A percentile compares a stretch with the other conserved stretches of the same genome.
Conservation (phyloP, 139 green algal genomes). For the Closterium sp. region DNA sequence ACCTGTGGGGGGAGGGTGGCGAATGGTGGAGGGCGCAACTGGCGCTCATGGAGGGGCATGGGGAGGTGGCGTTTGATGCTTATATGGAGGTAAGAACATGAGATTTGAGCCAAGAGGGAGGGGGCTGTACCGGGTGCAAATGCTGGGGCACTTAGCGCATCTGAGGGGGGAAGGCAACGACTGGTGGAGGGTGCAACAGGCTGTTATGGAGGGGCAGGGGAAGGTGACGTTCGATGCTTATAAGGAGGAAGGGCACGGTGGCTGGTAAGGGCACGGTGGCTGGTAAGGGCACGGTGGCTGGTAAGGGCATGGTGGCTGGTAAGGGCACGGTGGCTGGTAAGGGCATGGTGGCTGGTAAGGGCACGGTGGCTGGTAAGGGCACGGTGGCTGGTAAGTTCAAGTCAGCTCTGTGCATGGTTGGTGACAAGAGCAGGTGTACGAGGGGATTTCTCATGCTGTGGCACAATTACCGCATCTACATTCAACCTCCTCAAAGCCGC, state of each 20-base stretch:
- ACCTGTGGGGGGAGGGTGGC: not conserved
- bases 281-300: not conserved
- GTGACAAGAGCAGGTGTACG: too few species aligned
- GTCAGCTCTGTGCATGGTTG: too few species aligned
- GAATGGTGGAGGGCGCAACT: slow-evolving; percentile 9
- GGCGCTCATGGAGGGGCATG: not conserved
- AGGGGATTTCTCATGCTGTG: too few species aligned
- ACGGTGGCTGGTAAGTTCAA: too few species aligned
- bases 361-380: not conserved
- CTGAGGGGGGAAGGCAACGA: not conserved
- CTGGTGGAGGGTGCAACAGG: slow-evolving; percentile 10
- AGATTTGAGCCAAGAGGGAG: too few species aligned
- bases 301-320: too few species aligned
- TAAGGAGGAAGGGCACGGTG: not conserved
- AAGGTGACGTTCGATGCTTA: too few species aligned
- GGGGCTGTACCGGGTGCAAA: not conserved
- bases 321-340: not conserved
- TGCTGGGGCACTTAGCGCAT: slow-evolving; percentile 2
- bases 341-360: too few species aligned
- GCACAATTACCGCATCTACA: too few species aligned
- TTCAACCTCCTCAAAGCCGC: too few species aligned
- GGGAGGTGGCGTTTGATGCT: not conserved
- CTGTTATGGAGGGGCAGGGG: not conserved
- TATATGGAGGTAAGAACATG: too few species aligned
- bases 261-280: too few species aligned